Evolutionary conservation across 305 asterid species (phyloP).

Genomic region (Plantago coronopus): DNA sequence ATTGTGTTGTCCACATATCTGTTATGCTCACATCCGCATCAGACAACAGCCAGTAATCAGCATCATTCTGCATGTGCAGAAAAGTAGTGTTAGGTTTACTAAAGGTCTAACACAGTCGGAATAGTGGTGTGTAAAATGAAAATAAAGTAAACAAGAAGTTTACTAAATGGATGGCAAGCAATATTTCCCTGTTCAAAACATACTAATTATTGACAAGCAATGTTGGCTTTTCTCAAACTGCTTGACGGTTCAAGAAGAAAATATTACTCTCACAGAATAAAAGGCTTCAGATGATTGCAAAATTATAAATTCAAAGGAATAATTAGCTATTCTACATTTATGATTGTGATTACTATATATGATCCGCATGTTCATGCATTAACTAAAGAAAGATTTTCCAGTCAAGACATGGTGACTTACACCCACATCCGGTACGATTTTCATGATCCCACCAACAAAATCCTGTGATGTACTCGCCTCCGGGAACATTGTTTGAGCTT

Average conservation of each 20-base stretch:
- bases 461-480: conserved; percentile 73
- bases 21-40: conserved; percentile 70
- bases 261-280: not conserved
- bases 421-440: conserved; percentile 82
- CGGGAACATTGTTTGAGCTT: conserved; percentile 45
- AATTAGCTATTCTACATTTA: conserved; percentile 4
- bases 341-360: not conserved
- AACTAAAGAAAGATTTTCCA: conserved; percentile 5
- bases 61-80: conserved; percentile 52
- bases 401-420: conserved; percentile 46
- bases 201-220: not conserved
- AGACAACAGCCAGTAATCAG: conserved; percentile 76
- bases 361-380: conserved; percentile 12
- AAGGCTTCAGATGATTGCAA: not conserved
- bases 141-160: not conserved
- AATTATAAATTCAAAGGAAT: not conserved
- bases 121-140: too few relatives aligned
- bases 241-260: conserved; percentile 12
- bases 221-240: not conserved
- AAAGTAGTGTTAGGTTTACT: conserved; percentile 8
- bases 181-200: not conserved
- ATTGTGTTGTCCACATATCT: conserved; percentile 71
- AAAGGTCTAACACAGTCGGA: too few relatives aligned
- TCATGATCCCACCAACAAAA: conserved; percentile 73
- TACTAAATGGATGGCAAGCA: too few relatives aligned